A percentile compares a stretch with the other conserved stretches of the same genome.
phyloP scores from a whole-genome alignment of 768 basidiomycete species.

The Aureoboletus auriporus region DNA sequence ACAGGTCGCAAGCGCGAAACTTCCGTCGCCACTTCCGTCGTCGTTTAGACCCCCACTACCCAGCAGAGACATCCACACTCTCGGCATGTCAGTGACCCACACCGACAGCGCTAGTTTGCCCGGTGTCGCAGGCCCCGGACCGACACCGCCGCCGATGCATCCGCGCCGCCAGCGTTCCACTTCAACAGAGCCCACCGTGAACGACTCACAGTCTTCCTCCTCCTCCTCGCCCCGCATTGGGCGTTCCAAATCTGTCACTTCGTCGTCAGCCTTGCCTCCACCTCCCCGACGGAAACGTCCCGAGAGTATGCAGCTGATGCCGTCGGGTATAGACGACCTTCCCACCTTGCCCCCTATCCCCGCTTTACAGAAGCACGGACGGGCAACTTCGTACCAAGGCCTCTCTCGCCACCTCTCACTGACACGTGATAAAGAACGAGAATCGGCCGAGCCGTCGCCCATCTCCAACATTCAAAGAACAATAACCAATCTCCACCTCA shows the following conservation, averaged over 20 bases:
- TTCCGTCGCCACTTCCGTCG: slow-evolving; percentile 13
- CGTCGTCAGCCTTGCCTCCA: slow-evolving; percentile 37
- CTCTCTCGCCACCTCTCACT: slow-evolving; percentile 41
- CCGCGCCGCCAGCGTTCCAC: slow-evolving; percentile 44
- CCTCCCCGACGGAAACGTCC: slow-evolving; percentile 52
- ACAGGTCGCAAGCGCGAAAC: slow-evolving; percentile 38
- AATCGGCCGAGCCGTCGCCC: slow-evolving; percentile 24
- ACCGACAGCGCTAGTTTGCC: background rate
- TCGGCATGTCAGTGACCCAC: slow-evolving; percentile 2
- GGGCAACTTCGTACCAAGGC: slow-evolving; percentile 20
- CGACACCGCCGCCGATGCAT: slow-evolving; percentile 47
- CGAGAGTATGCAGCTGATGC: slow-evolving; percentile 57
- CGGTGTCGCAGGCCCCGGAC: slow-evolving; percentile 9
- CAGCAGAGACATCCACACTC: slow-evolving; percentile 13
- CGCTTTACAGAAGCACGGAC: slow-evolving; percentile 8
- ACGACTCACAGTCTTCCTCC: slow-evolving; percentile 24
- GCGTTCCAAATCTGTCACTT: slow-evolving; percentile 52
- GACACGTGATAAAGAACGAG: slow-evolving; percentile 19
- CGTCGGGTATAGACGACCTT: slow-evolving; percentile 13
- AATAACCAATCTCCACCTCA: slow-evolving; percentile 34
- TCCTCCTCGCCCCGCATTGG: slow-evolving; percentile 37
- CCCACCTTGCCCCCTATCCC: slow-evolving; percentile 8
- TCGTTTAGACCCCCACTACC: slow-evolving; percentile 23
- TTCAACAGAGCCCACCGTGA: slow-evolving; percentile 18
- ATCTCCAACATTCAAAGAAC: slow-evolving; percentile 43